A percentile compares a stretch with the other conserved stretches of the same genome.
Evolutionary conservation across 2,329 filamentous ascomycete species (phyloP).

Genomic region (Botrytis fragariae): DNA sequence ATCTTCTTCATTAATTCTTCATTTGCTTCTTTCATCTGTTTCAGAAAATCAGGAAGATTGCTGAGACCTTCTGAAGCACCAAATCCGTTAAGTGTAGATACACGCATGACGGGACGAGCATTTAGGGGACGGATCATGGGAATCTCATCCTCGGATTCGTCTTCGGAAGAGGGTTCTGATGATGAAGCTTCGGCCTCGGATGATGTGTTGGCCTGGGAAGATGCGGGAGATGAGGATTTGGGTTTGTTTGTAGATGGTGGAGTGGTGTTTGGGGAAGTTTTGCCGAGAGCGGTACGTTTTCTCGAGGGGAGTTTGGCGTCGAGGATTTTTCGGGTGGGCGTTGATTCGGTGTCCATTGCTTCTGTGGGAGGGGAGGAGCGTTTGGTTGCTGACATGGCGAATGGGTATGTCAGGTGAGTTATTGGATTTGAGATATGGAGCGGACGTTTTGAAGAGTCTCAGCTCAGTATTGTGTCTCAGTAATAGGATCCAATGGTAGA

Average conservation of each 20-base stretch:
- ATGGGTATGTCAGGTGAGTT: not conserved
- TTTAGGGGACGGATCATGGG: slow-evolving; percentile 20
- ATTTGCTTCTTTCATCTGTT: slow-evolving; percentile 29
- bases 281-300: slow-evolving; percentile 6
- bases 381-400: slow-evolving; percentile 15
- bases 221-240: not conserved
- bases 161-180: not conserved
- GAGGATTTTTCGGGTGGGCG: not conserved
- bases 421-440: not conserved
- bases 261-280: not conserved
- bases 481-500: not conserved
- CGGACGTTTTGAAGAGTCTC: not conserved
- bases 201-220: not conserved
- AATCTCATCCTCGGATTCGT: slow-evolving; percentile 21
- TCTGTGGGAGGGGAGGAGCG: slow-evolving; percentile 4
- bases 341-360: not conserved
- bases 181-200: slow-evolving; percentile 7
- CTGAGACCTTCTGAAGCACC: slow-evolving; percentile 1
- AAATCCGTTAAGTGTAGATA: slow-evolving; percentile 22
- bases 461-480: not conserved
- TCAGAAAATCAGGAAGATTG: slow-evolving; percentile 25
- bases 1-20: slow-evolving; percentile 24
- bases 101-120: slow-evolving; percentile 27
- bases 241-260: not conserved
- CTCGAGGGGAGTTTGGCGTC: slow-evolving; percentile 8